These are phyloP conservation scores for Lactarius psammicola DNA, from an alignment of 768 basidiomycete genomes.

Conservation along the genomic window DNA sequence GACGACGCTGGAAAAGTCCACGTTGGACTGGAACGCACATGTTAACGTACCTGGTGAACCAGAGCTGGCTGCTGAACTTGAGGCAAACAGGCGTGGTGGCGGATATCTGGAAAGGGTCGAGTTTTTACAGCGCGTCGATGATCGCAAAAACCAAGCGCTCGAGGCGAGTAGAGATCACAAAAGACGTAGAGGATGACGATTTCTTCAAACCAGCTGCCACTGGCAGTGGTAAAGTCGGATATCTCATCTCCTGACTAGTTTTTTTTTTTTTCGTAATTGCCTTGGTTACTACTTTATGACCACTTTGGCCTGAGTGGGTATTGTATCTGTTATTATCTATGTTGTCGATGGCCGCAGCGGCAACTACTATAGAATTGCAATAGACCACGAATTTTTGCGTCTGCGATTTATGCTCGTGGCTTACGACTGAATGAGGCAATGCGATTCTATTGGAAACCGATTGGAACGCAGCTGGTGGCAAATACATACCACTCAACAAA, in stretches of 20 bases:
- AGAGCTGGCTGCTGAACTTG: conserved; percentile 65
- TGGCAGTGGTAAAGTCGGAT: neutral
- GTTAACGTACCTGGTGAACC: conserved; percentile 43
- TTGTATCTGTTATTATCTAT: neutral
- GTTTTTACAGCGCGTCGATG: conserved; percentile 73
- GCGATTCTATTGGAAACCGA: no score
- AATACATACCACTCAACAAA: no score
- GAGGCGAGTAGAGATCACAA: conserved; percentile 58
- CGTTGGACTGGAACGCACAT: conserved; percentile 82
- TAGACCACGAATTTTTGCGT: neutral
- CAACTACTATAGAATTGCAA: neutral
- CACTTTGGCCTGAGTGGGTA: neutral
- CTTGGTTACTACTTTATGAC: neutral
- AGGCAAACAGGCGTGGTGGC: conserved; percentile 67
- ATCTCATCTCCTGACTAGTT: neutral
- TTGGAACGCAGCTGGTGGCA: no score
- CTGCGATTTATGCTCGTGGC: neutral
- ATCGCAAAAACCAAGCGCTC: conserved; percentile 62
- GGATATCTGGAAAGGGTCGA: conserved; percentile 86
- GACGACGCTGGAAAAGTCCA: conserved; percentile 80
- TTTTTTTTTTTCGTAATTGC: neutral
- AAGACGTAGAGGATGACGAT: conserved; percentile 36
- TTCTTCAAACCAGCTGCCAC: neutral
- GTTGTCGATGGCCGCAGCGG: neutral
- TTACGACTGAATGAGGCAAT: no score